Evolutionary conservation across 2,329 filamentous ascomycete genomes (phyloP).

Genomic region (Monilinia laxa): DNA sequence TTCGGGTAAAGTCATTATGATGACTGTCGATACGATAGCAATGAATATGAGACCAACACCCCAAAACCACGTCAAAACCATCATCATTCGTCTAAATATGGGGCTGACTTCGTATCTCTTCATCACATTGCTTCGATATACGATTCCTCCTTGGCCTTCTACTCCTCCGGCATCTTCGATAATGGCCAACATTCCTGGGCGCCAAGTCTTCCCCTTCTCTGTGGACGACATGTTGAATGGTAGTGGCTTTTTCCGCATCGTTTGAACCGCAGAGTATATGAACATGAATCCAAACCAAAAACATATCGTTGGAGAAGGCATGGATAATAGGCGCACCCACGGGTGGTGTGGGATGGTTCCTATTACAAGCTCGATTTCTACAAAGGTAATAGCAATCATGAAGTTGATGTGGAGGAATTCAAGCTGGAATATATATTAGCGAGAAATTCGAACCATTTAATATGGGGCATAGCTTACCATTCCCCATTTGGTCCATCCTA

Average conservation of each 20-base stretch:
- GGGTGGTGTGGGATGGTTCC: conserved; percentile 32
- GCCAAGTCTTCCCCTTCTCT: conserved; percentile 33
- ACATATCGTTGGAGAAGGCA: conserved; percentile 36
- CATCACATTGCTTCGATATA: conserved; percentile 32
- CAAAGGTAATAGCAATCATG: conserved; percentile 31
- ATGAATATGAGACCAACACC: conserved; percentile 31
- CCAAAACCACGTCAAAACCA: conserved; percentile 39
- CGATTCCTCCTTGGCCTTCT: conserved; percentile 34
- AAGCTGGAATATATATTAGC: conserved; percentile 24
- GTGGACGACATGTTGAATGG: conserved; percentile 38
- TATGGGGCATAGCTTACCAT: conserved; percentile 27
- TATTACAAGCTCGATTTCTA: conserved; percentile 36
- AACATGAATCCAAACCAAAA: conserved; percentile 35
- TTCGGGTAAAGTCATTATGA: conserved; percentile 33
- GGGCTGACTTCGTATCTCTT: conserved; percentile 36
- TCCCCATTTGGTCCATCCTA: conserved; percentile 38
- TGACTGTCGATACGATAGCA: conserved; percentile 32
- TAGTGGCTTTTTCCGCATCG: conserved; percentile 27
- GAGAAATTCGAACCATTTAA: conserved; percentile 2
- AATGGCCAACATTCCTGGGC: conserved; percentile 32
- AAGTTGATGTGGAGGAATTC: conserved; percentile 36
- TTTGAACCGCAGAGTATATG: conserved; percentile 29
- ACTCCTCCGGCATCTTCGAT: conserved; percentile 35
- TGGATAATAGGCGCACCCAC: conserved; percentile 34
- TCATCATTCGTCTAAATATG: conserved; percentile 33